Conservation (phyloP, 228 moss, liverwort and hornwort species). For the Sphagnum magellanicum region DNA sequence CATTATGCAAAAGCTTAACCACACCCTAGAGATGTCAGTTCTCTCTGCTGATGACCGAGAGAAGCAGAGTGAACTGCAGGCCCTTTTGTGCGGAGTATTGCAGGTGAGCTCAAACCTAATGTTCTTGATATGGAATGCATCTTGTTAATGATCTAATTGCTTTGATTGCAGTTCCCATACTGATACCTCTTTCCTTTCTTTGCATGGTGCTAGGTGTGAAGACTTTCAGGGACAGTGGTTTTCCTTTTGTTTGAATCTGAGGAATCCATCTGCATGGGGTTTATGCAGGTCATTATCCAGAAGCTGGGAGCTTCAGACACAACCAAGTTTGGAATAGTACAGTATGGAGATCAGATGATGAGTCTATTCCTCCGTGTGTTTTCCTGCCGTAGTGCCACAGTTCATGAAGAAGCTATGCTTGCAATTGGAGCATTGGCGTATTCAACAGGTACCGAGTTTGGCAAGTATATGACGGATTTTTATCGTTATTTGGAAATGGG, state of each 20-base stretch:
- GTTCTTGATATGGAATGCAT: too few species aligned
- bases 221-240: too few species aligned
- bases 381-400: slow-evolving; percentile 50
- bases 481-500: slow-evolving; percentile 56
- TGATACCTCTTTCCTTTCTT: too few species aligned
- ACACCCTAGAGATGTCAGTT: slow-evolving; percentile 47
- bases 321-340: slow-evolving; percentile 45
- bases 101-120: slow-evolving; percentile 5
- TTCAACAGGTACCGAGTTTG: slow-evolving; percentile 43
- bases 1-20: slow-evolving; percentile 50
- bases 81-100: slow-evolving; percentile 51
- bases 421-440: slow-evolving; percentile 54
- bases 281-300: slow-evolving; percentile 34
- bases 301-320: slow-evolving; percentile 41
- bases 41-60: slow-evolving; percentile 45
- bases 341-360: slow-evolving; percentile 55
- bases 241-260: too few species aligned
- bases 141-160: too few species aligned
- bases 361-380: slow-evolving; percentile 48
- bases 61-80: slow-evolving; percentile 54
- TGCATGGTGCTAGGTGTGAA: too few species aligned
- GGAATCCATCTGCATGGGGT: neutral
- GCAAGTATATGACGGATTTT: slow-evolving; percentile 51
- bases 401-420: slow-evolving; percentile 58
- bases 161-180: too few species aligned